Evolutionary conservation across 1,139 yeast genomes (phyloP).

Genomic region (Yamadazyma kanchanaburiensis): DNA sequence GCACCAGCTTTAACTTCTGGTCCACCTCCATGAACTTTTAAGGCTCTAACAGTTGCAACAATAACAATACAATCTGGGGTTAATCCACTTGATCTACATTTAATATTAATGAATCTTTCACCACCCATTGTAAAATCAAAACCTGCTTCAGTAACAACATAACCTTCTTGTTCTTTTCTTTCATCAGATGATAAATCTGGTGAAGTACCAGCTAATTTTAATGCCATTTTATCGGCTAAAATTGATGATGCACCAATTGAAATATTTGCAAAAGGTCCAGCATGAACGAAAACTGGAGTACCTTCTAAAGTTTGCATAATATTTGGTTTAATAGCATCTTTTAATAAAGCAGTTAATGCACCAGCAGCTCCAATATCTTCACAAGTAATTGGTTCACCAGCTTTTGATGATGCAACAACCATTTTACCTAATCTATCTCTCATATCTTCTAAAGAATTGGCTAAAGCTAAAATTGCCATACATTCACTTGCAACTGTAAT

Average conservation of each 20-base stretch:
- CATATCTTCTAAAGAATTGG: constrained; percentile 79
- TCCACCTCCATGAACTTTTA: constrained; percentile 98
- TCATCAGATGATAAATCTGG: constrained; percentile 46
- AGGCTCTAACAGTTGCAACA: constrained; percentile 96
- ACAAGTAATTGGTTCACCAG: constrained; percentile 90
- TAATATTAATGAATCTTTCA: constrained; percentile 94
- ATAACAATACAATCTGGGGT: constrained; percentile 90
- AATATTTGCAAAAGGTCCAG: constrained; percentile 98
- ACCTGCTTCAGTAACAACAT: constrained; percentile 96
- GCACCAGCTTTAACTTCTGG: constrained; percentile 97
- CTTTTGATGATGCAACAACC: constrained; percentile 80
- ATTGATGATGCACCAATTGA: constrained; percentile 96
- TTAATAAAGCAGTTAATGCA: constrained; percentile 90
- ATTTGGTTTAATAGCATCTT: constrained; percentile 97
- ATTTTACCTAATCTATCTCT: constrained; percentile 86
- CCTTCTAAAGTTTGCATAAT: constrained; percentile 98
- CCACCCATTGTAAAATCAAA: constrained; percentile 99
- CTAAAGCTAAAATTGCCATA: constrained; percentile 95
- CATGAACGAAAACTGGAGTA: constrained; percentile 96
- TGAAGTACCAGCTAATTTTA: constrained; percentile 81
- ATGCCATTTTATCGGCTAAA: constrained; percentile 91
- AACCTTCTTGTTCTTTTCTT: constrained; percentile 69
- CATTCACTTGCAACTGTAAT: constrained; percentile 96
- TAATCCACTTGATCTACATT: constrained; percentile 90
- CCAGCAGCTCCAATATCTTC: constrained; percentile 98